Percentiles rank a stretch among this genome's conserved stretches.
Evolutionary conservation across 805 yeast species (phyloP).

Genomic region (Wickerhamomyces rabaulensis): DNA sequence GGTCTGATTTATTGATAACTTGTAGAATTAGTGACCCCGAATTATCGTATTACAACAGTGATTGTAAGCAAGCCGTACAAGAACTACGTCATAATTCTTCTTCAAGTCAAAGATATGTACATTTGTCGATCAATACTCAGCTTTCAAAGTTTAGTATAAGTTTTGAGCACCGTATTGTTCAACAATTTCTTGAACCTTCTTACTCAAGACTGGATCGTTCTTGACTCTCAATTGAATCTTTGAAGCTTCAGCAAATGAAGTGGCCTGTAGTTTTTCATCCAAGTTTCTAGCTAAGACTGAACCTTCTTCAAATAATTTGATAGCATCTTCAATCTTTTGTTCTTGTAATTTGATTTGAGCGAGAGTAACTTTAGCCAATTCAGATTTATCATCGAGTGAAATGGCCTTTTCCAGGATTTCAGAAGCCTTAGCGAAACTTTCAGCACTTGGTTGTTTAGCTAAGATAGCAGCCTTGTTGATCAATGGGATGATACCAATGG

Average conservation of each 20-base stretch:
- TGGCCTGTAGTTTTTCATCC: conserved; percentile 86
- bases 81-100: no score
- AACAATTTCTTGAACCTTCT: conserved; percentile 58
- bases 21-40: no score
- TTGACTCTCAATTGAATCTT: conserved; percentile 79
- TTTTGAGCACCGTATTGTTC: conserved; percentile 28
- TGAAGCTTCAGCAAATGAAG: conserved; percentile 88
- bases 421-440: conserved; percentile 51
- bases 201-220: conserved; percentile 59
- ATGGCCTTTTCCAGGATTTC: conserved; percentile 68
- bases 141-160: conserved; percentile 1
- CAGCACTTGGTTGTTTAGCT: conserved; percentile 44
- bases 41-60: no score
- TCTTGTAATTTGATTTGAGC: conserved; percentile 88
- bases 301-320: conserved; percentile 74
- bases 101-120: background rate
- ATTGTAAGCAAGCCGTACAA: no score
- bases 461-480: conserved; percentile 80
- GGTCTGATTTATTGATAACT: no score
- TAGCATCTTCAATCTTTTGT: conserved; percentile 78
- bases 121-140: no score
- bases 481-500: conserved; percentile 85
- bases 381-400: conserved; percentile 81
- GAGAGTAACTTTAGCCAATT: conserved; percentile 82
- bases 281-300: conserved; percentile 76